These are phyloP conservation scores for Artomyces pyxidatus DNA, from an alignment of 768 basidiomycete genomes.

Conservation along the genomic window DNA sequence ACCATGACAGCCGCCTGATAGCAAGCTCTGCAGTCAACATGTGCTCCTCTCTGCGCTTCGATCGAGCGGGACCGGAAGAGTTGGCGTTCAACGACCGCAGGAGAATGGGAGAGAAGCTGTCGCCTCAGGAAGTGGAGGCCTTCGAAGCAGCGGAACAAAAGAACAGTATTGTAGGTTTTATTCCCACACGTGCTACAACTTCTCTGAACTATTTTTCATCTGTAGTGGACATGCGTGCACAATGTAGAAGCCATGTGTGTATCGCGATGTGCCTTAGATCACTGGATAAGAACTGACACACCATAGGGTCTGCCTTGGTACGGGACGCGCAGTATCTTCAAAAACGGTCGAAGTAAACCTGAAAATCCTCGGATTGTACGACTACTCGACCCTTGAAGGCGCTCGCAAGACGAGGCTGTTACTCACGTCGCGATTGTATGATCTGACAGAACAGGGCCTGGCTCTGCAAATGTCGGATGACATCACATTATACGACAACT, in stretches of 20 bases:
- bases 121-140: not conserved
- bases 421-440: conserved; percentile 8
- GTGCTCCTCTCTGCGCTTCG: conserved; percentile 36
- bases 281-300: not conserved
- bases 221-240: conserved; percentile 12
- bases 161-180: conserved; percentile 4
- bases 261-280: not conserved
- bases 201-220: not conserved
- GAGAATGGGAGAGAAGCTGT: conserved; percentile 2
- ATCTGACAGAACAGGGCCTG: conserved; percentile 10
- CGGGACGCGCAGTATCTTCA: conserved; percentile 12
- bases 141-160: conserved; percentile 3
- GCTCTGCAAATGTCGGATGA: conserved; percentile 8
- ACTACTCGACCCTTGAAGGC: conserved; percentile 8
- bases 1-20: conserved; percentile 32
- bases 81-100: conserved; percentile 5
- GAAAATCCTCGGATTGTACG: not conserved
- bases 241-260: conserved; percentile 15
- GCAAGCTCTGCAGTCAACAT: conserved; percentile 37
- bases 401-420: conserved; percentile 10
- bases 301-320: conserved; percentile 15
- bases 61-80: conserved; percentile 9
- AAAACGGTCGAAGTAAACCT: not conserved
- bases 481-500: conserved; percentile 5
- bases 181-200: not conserved